Base-by-base conservation (phyloP, 306 rosid genomes). In the Cicer cuneatum region DNA sequence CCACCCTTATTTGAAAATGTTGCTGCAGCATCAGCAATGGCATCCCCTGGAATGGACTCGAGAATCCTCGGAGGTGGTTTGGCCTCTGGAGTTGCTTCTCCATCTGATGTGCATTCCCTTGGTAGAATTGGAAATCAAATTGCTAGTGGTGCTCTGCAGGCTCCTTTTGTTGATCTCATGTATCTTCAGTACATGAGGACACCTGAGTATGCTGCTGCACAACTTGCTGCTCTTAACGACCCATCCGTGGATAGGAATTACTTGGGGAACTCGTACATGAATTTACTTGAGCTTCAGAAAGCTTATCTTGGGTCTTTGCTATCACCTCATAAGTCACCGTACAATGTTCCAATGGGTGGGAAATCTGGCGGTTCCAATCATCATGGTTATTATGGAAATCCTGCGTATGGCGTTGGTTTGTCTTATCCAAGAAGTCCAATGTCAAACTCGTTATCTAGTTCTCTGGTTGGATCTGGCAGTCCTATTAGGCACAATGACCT, bases 381-480 rank as follows among this genome's bases (percentile, higher is more conserved):
- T 85, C 96, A 85, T 58, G 91, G 96, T 72, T 94, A 92, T 81
- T 90, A 87, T 45, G 97, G 90, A 60, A 94, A 87, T 86, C 89
- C 94, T 45, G 84, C 89, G 19, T 91, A 76, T 72, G 96, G 98
- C 5, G 83, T 82, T 39, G 89, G 92, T 38, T 73, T 94, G 84
- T 87, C 99, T 38, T 94, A 90, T 74, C 96, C 89, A 2, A 93
- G 97, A 88, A 92, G 96, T 82, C 98, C 97, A 7, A 69, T 90
- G 87, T 91, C 90, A 60, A 87, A 84, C 80, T 85, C 95, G 29
- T 59, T 59, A 59, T 59, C 66, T 43, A 24, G 15, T 66, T 90
- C 99, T 70, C 97, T 96, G 1, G 90, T 84, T 80, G 97, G 97
- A 71, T 87, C 97, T 63, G 96, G 93, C 10, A 94, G 97, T 87